Conservation (phyloP, 768 basidiomycete species). For the Pilatotrama ljubarskyi region DNA sequence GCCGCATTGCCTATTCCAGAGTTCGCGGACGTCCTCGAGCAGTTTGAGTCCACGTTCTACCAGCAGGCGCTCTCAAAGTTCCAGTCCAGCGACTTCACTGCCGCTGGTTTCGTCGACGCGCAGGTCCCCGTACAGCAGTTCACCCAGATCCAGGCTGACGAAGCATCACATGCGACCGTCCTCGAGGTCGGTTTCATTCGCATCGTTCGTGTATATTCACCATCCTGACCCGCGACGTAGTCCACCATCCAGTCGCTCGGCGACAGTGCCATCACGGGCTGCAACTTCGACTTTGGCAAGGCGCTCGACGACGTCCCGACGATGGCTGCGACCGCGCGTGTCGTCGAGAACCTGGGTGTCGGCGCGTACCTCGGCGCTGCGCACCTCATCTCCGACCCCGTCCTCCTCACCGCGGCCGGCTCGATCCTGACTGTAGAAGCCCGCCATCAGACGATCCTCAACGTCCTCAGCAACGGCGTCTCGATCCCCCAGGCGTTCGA, state of each 20-base stretch:
- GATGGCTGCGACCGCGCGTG: constrained; percentile 70
- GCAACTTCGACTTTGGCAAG: constrained; percentile 67
- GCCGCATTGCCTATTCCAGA: constrained; percentile 39
- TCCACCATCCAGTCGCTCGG: constrained; percentile 55
- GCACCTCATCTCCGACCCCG: constrained; percentile 58
- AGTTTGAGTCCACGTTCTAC: constrained; percentile 73
- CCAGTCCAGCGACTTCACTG: constrained; percentile 57
- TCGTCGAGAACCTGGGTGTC: constrained; percentile 77
- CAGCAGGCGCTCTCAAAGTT: constrained; percentile 65
- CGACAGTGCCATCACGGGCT: constrained; percentile 50
- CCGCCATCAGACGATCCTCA: constrained; percentile 79
- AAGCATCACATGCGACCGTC: constrained; percentile 56
- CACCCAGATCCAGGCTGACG: constrained; percentile 58
- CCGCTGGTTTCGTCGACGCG: constrained; percentile 62
- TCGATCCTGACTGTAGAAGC: constrained; percentile 80
- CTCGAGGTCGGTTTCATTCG: constrained; percentile 47
- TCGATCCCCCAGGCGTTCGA: constrained; percentile 74
- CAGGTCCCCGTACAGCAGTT: constrained; percentile 63
- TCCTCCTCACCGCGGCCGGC: constrained; percentile 62
- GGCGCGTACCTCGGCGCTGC: constrained; percentile 76
- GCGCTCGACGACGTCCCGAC: constrained; percentile 65
- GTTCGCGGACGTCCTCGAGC: constrained; percentile 76
- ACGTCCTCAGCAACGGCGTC: constrained; percentile 61
- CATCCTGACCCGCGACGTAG: constrained; percentile 27
- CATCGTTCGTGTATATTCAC: not conserved